Base-by-base conservation (phyloP, 1,284 basidiomycete genomes). In the Trametes polyzona region DNA sequence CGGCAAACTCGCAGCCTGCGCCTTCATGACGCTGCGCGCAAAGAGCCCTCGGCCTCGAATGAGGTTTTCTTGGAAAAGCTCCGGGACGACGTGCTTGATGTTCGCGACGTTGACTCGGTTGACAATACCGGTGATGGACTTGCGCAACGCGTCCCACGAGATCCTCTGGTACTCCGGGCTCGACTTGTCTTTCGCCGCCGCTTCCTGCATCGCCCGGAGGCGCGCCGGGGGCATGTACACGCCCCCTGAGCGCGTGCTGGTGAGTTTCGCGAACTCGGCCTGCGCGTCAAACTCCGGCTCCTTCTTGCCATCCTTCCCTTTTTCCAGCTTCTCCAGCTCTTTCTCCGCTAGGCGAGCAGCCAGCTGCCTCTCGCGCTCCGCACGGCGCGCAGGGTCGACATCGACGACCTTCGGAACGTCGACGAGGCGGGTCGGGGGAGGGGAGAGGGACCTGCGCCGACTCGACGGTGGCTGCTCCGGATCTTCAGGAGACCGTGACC, bases 71-170 rank as follows among this genome's bases (percentile, higher is more conserved):
- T 85, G 76, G 70, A 98, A 96, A 26, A 98, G 74, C 71, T 99
- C 96, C 1, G 96, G 97, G 0, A 98, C 87, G 67, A 99, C 88
- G 66, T 92, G 86, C 76, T 99, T 99, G 84, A 98, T 99, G 73
- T 99, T 99, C 63, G 89, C 83, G 21, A 94, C 83, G 71, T 96
- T 96, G 75, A 96, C 92, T 80, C 98, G 93, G 82, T 99, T 99
- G 81, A 99, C 96, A 66, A 99, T 90, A 92, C 97, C 97, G 24
- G 97, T 99, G 70, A 99, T 93, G 56, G 91, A 94, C 77, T 99
- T 99, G 70, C 96, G 88, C 59, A 99, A 79, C 1, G 97, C 96
- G 70, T 99, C 97, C 97, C 96, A 99, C 24, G 93, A 93, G 65
- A 99, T 78, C 17, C 96, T 83, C 75, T 99, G 97, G 73, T 92